phyloP scores from a whole-genome alignment of 306 rosid genomes.

The cucumber (Cucumis sativus) region DNA sequence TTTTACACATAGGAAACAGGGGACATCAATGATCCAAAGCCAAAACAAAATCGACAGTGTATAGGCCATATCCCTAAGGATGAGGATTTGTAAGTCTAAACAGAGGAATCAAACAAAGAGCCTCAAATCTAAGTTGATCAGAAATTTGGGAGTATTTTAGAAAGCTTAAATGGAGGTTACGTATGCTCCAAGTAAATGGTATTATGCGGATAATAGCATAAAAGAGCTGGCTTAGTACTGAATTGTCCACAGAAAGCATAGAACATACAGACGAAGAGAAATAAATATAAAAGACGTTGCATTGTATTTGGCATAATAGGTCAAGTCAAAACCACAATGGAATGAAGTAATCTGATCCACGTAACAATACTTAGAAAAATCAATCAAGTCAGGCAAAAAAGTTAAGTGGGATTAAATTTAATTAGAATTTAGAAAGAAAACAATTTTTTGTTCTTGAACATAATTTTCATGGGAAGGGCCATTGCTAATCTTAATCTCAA shows the following conservation, averaged over 20 bases:
- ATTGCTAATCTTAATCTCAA: not conserved
- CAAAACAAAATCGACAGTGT: not conserved
- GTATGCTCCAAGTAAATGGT: not conserved
- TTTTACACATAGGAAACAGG: not conserved
- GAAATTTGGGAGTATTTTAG: not conserved
- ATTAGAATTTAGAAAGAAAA: not conserved
- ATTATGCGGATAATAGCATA: not conserved
- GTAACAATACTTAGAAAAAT: not conserved
- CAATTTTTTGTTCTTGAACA: not conserved
- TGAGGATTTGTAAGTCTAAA: not conserved
- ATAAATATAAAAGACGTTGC: not conserved
- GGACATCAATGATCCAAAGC: not conserved
- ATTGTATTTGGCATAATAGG: not conserved
- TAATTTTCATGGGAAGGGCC: not conserved
- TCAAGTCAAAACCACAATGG: not conserved
- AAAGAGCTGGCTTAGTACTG: not conserved
- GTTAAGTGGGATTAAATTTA: not conserved
- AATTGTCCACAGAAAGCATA: not conserved
- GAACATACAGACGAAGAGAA: not conserved
- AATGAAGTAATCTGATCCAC: not conserved
- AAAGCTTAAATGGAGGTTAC: not conserved
- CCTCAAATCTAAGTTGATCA: not conserved
- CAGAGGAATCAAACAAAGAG: not conserved
- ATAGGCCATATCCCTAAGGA: not conserved
- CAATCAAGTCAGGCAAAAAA: not conserved